Evolutionary conservation across 768 basidiomycete species (phyloP).

Genomic region (Tricholoma saponaceum): DNA sequence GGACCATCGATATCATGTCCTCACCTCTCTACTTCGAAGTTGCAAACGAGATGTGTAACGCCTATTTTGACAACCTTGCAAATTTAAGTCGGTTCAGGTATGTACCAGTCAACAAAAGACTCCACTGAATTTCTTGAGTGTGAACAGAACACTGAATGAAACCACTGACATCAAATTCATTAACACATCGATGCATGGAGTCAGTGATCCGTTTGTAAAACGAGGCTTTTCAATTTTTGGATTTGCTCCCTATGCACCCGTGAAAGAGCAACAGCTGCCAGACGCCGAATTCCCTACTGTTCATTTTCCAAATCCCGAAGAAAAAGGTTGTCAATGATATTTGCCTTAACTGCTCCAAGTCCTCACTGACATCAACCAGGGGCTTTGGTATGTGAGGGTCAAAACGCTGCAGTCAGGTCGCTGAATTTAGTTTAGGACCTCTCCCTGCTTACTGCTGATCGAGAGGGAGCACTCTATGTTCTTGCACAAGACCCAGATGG

Average conservation of each 20-base stretch:
- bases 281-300: constrained; percentile 88
- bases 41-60: constrained; percentile 54
- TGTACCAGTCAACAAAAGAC: not conserved
- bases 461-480: constrained; percentile 53
- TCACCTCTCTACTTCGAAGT: constrained; percentile 49
- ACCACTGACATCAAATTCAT: constrained; percentile 54
- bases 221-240: constrained; percentile 57
- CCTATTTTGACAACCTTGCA: constrained; percentile 49
- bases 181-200: constrained; percentile 91
- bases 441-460: constrained; percentile 61
- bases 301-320: constrained; percentile 85
- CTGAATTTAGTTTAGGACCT: constrained; percentile 48
- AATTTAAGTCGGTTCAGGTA: constrained; percentile 25
- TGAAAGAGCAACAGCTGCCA: constrained; percentile 63
- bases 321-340: constrained; percentile 53
- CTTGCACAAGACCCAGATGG: constrained; percentile 90
- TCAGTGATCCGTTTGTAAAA: constrained; percentile 62
- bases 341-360: not conserved
- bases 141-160: constrained; percentile 29
- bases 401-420: not conserved
- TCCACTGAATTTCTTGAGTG: not conserved
- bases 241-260: constrained; percentile 55
- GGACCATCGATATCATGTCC: constrained; percentile 31
- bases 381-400: constrained; percentile 37
- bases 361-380: constrained; percentile 24